Conservation (phyloP, 2,329 filamentous ascomycete species). For the Fusarium neocosmosporiellum region DNA sequence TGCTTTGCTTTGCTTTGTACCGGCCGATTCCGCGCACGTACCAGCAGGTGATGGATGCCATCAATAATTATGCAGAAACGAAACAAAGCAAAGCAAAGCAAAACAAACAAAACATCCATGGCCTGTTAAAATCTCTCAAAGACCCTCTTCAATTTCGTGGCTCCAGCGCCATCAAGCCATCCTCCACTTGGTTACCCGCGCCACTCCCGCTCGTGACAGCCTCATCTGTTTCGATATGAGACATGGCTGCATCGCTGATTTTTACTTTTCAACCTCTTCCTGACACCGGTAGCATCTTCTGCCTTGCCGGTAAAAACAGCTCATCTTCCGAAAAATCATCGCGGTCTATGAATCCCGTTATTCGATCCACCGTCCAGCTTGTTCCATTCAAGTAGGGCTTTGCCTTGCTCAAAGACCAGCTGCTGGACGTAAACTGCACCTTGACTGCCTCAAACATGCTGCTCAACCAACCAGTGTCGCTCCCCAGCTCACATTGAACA, state of each 20-base stretch:
- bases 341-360: not conserved
- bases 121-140: not conserved
- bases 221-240: conserved; percentile 14
- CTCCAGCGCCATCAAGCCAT: conserved; percentile 15
- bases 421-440: not conserved
- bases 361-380: not conserved
- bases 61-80: not conserved
- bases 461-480: not conserved
- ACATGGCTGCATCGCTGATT: conserved; percentile 4
- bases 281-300: too few relatives aligned
- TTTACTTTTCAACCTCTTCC: not conserved
- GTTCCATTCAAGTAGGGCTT: not conserved
- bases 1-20: not conserved
- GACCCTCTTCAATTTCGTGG: conserved; percentile 7
- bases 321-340: not conserved
- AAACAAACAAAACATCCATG: not conserved
- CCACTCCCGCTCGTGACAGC: conserved; percentile 27
- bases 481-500: not conserved
- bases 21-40: not conserved
- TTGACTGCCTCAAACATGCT: not conserved
- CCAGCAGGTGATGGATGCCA: not conserved
- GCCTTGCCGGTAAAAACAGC: not conserved
- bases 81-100: not conserved
- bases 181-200: conserved; percentile 11
- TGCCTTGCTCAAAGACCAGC: not conserved